Evolutionary conservation across 2,329 filamentous ascomycete species (phyloP), one percentile per base, ranked within the genome.

Genomic region (Pezicula neosporulosa): DNA sequence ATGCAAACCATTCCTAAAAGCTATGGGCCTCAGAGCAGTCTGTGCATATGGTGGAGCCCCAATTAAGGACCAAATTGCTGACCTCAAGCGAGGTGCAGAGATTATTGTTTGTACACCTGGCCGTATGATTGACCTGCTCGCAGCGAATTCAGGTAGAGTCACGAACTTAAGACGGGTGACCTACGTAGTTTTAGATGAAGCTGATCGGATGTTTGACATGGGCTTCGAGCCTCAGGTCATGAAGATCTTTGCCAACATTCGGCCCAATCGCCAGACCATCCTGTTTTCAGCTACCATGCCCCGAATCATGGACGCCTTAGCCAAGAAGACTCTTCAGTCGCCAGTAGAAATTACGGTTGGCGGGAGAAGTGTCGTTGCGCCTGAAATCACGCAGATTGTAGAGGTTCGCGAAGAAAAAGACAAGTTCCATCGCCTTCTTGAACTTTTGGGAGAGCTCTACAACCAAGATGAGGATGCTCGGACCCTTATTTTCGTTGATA

Each of bases 141-240:
- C 91, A 38, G 91, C 92, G 47, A 99, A 97, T 66, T 87, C 89
- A 58, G 93, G 93, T n/a, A 84, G 92, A 56, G 92, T 97, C 9
- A 96, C 93, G 12, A 97, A 95, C 64, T 77, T 99, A 51, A 85
- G 82, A 60, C 82, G 94, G 56, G 90, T 96, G 12, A 94, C 90
- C 0, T 99, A 97, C 67, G 85, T 97, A 21, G 94, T 99, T 10
- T 81, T 99, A 37, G 94, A 99, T 66, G 94, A 99, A 72, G 94
- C 94, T 44, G 94, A 99, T 70, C 87, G 94, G 56, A 97, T 99
- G 94, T 97, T 97, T 67, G 94, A 99, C 68, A 97, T 99, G 94
- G 94, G 94, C 13, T 99, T 99, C 65, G 93, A 96, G 71, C 93
- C 94, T 2, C 94, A 99, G 69, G 92, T 99, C 49, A 94, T 94